These are phyloP conservation scores for Biscogniauxia marginata DNA, from an alignment of 2,329 filamentous ascomycete species.

Conservation along the genomic window DNA sequence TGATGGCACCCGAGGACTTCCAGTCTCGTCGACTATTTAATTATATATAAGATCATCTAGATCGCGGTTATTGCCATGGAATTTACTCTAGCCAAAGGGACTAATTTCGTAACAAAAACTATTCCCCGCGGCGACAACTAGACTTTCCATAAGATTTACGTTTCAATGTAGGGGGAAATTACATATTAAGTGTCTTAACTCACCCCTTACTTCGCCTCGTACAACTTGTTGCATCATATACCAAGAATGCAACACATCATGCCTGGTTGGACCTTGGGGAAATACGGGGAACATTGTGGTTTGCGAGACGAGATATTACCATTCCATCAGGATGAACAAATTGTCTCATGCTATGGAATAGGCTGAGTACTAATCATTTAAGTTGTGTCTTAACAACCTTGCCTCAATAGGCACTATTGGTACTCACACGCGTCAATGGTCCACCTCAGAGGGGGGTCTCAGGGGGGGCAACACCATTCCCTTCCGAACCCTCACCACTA, in stretches of 20 bases:
- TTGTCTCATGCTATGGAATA: too few species aligned
- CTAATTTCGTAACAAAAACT: conserved; percentile 21
- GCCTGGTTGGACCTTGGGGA: neutral
- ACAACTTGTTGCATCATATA: neutral
- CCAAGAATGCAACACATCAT: neutral
- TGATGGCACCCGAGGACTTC: neutral
- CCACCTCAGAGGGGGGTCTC: neutral
- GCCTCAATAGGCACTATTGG: neutral
- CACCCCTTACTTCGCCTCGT: neutral
- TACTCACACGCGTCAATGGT: neutral
- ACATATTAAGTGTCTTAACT: neutral
- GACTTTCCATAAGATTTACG: conserved; percentile 14
- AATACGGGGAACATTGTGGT: neutral
- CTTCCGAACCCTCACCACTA: conserved; percentile 32
- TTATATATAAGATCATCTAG: neutral
- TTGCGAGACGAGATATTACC: neutral
- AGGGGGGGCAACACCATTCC: conserved; percentile 26
- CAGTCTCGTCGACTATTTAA: neutral
- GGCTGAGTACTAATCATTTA: neutral
- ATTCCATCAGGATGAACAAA: neutral
- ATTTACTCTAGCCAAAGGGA: neutral
- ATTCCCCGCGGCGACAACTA: neutral
- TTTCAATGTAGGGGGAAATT: conserved; percentile 1
- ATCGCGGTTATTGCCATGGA: neutral
- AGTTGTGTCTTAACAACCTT: neutral